Conservation (phyloP, 257 asterid species). For the Scutellaria minor region DNA sequence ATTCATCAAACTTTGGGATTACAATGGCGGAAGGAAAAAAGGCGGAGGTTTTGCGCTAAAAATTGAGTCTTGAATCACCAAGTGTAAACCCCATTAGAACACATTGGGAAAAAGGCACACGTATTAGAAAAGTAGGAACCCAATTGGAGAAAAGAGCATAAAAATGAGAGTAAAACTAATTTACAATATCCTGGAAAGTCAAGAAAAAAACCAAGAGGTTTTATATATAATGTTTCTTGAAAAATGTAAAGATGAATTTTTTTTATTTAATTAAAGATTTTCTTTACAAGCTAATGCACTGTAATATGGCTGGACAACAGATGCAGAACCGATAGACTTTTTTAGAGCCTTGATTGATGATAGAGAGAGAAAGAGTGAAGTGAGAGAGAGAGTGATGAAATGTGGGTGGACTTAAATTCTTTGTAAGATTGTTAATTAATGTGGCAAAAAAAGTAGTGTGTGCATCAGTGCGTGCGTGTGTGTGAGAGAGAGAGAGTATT, state of each 20-base stretch:
- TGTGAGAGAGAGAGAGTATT: slow-evolving; percentile 18
- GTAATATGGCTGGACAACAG: slow-evolving; percentile 57
- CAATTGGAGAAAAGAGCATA: slow-evolving; percentile 35
- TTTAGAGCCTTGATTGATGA: slow-evolving; percentile 29
- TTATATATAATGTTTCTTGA: slow-evolving; percentile 29
- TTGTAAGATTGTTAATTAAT: slow-evolving; percentile 12
- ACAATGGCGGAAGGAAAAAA: slow-evolving; percentile 39
- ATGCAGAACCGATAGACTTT: background rate
- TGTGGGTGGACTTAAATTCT: slow-evolving; percentile 35
- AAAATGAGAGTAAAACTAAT: slow-evolving; percentile 19
- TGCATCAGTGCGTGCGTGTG: background rate
- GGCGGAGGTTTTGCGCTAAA: slow-evolving; percentile 41
- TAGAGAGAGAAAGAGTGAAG: slow-evolving; percentile 30
- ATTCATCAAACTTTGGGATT: slow-evolving; percentile 37
- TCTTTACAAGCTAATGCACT: slow-evolving; percentile 56
- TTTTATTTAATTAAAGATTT: background rate
- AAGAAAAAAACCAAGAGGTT: slow-evolving; percentile 38
- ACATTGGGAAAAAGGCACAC: slow-evolving; percentile 46
- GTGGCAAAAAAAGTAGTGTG: slow-evolving; percentile 9
- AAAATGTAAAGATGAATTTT: background rate
- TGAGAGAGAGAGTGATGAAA: slow-evolving; percentile 14
- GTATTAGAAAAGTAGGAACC: slow-evolving; percentile 31
- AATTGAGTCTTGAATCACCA: slow-evolving; percentile 42
- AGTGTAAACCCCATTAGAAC: slow-evolving; percentile 54
- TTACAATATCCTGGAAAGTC: slow-evolving; percentile 43